Conservation (phyloP, 2,329 filamentous ascomycete species). For the Hysterium pulicare region DNA sequence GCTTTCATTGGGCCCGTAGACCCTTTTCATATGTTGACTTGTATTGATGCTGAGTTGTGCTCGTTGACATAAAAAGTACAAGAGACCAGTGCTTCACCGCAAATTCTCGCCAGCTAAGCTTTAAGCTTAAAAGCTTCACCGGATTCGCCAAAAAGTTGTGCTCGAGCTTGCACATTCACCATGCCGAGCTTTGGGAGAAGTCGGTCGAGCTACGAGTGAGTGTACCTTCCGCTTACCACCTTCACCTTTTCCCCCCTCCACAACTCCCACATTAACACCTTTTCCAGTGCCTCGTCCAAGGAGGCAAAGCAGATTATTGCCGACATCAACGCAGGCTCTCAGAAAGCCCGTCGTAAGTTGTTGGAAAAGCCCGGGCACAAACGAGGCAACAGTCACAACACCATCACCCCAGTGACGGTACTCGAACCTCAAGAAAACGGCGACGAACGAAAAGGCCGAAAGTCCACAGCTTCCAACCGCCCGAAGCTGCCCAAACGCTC, state of each 20-base stretch:
- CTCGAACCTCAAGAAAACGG: constrained; percentile 19
- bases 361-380: constrained; percentile 19
- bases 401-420: constrained; percentile 27
- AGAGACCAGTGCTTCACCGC: constrained; percentile 8
- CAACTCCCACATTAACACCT: constrained; percentile 4
- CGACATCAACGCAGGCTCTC: constrained; percentile 36
- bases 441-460: constrained; percentile 31
- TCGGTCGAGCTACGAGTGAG: constrained; percentile 40
- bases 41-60: constrained; percentile 18
- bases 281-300: constrained; percentile 14
- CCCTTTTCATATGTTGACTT: constrained; percentile 9
- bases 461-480: constrained; percentile 26
- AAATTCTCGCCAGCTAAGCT: constrained; percentile 16
- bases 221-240: constrained; percentile 15
- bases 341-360: constrained; percentile 35
- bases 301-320: constrained; percentile 39
- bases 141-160: constrained; percentile 20
- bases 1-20: constrained; percentile 17
- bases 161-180: constrained; percentile 16
- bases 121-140: constrained; percentile 8
- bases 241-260: constrained; percentile 7
- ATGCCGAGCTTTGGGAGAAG: constrained; percentile 40
- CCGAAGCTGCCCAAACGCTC: constrained; percentile 35
- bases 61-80: constrained; percentile 25
- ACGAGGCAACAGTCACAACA: constrained; percentile 22